phyloP scores from a whole-genome alignment of 768 basidiomycete species.

The Dentipellis fragilis region DNA sequence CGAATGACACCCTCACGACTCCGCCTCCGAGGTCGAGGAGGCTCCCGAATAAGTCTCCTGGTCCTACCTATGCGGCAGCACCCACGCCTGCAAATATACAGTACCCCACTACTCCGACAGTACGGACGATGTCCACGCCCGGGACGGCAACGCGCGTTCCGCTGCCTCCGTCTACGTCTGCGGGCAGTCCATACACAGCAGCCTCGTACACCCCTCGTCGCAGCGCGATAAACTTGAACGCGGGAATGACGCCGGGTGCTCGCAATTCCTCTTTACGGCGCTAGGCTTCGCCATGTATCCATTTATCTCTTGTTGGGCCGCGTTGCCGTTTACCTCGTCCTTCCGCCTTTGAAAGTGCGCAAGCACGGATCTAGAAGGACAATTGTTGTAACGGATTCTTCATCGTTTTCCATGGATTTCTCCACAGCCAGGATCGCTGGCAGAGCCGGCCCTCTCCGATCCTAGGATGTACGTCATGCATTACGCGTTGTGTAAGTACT shows the following conservation, averaged over 20 bases:
- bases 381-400: neutral
- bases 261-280: conserved; percentile 4
- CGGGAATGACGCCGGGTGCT: conserved; percentile 11
- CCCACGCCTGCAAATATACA: neutral
- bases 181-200: neutral
- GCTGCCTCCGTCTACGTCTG: neutral
- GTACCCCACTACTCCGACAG: conserved; percentile 9
- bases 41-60: neutral
- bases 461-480: too few species aligned
- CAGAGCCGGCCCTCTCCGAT: neutral
- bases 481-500: too few species aligned
- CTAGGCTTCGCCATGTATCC: neutral
- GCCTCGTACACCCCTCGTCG: neutral
- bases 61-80: conserved; percentile 7
- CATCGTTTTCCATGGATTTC: neutral
- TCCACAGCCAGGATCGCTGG: neutral
- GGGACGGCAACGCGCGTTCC: neutral
- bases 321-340: neutral
- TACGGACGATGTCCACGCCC: neutral
- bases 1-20: conserved; percentile 11
- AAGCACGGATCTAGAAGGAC: neutral
- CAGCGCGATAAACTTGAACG: neutral
- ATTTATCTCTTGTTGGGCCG: too few species aligned
- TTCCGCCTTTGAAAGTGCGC: neutral
- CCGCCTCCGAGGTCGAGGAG: conserved; percentile 7